Base-by-base conservation (phyloP, 2,329 filamentous ascomycete species). In the Chrysoporthe deuterocubensis region DNA sequence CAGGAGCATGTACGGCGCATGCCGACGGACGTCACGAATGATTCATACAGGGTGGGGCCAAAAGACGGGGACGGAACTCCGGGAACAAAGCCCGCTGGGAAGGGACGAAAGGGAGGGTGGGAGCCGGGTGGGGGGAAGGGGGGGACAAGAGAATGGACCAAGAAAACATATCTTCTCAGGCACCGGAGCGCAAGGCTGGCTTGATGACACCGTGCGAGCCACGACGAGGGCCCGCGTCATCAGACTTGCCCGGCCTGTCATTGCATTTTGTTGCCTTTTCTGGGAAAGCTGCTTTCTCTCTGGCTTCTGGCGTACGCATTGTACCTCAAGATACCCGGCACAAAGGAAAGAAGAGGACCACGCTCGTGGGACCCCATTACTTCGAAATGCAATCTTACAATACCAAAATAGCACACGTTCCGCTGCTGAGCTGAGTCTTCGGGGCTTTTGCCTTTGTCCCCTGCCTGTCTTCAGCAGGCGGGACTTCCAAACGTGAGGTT, bases 251-350 rank as follows among this genome's bases (percentile, higher is more conserved):
- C 54, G 32, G 54, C 32, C 32, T 40, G 18, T 40, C 18, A 40
- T 57, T 57, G 54, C 54, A 57, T 16, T 46, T 57, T 57, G 34
- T 14, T 48, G 34, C n/a, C 52, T 37, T 37, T 48, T 65, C 21
- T 14, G 43, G n/a, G 43, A 48, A 52, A 59, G 60, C 42, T 64
- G 46, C 54, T 59, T 48, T 56, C 46, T 60, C 11, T 59, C 63
- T 40, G 32, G 46, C 46, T 18, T 43, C 34, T 40, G 16, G 46
- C 40, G 37, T 64, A 69, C 64, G 48, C 54, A 67, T 66, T 40
- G 64, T 64, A 67, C 67, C 57, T 67, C 62, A 46, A 62, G 57
- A 67, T 62, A 52, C 42, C 60, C 64, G 46, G 32, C 18, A 48
- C 50, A 43, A 54, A 48, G 52, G 48, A 44, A 54, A 58, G 42